A percentile compares a stretch with the other conserved stretches of the same genome.
These are phyloP conservation scores for rapeseed (Brassica napus) DNA, from an alignment of 345 rosid genomes.

Conservation along the genomic window DNA sequence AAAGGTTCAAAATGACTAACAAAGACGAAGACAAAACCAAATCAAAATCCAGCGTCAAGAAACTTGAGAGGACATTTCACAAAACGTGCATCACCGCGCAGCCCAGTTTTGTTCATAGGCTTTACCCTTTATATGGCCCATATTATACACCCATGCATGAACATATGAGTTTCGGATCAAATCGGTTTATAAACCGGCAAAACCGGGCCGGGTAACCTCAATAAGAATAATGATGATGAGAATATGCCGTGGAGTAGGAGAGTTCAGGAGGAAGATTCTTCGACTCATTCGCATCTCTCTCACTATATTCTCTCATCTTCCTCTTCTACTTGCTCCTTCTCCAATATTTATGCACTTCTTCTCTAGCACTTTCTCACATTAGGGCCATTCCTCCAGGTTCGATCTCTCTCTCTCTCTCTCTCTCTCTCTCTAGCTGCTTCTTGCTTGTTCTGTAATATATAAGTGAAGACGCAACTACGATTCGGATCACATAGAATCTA, in stretches of 20 bases:
- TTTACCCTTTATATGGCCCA: neutral
- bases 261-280: slow-evolving; percentile 37
- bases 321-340: neutral
- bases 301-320: slow-evolving; percentile 28
- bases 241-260: slow-evolving; percentile 34
- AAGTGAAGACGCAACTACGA: neutral
- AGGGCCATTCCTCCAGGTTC: slow-evolving; percentile 35
- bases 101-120: neutral
- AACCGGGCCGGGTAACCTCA: slow-evolving; percentile 13
- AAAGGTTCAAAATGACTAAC: neutral
- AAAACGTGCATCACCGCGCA: neutral
- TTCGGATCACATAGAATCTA: neutral
- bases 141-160: neutral
- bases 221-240: slow-evolving; percentile 8
- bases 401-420: neutral
- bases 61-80: neutral
- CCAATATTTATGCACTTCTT: slow-evolving; percentile 23
- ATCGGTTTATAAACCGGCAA: neutral
- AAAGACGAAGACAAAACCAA: neutral
- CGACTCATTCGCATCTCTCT: slow-evolving; percentile 42
- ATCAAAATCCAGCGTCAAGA: neutral
- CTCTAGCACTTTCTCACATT: neutral
- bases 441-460: neutral
- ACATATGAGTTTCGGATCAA: neutral
- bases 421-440: neutral